A percentile compares a stretch with the other conserved stretches of the same genome.
phyloP scores from a whole-genome alignment of 192 early-diverging fungal genomes.

The Gryganskiella cystojenkinii region DNA sequence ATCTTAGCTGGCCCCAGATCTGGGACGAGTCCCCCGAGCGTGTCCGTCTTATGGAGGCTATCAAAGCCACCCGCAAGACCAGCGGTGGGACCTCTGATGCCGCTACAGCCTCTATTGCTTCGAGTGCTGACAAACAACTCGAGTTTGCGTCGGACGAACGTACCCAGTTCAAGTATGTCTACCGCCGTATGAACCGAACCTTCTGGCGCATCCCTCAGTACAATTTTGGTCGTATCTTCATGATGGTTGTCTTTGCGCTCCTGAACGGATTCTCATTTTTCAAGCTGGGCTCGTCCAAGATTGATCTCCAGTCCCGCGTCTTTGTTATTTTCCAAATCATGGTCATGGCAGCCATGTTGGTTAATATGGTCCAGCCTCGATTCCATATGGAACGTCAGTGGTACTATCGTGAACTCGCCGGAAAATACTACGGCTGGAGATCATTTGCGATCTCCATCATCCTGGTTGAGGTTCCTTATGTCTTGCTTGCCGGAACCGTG shows the following conservation, averaged over 20 bases:
- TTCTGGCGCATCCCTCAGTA: slow-evolving; percentile 85
- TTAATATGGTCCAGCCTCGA: slow-evolving; percentile 76
- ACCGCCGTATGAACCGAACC: slow-evolving; percentile 68
- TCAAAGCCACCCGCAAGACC: slow-evolving; percentile 61
- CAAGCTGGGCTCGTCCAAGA: slow-evolving; percentile 64
- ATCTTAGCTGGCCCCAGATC: slow-evolving; percentile 77
- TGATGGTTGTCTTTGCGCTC: slow-evolving; percentile 69
- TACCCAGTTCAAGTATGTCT: slow-evolving; percentile 70
- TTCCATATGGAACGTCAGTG: slow-evolving; percentile 75
- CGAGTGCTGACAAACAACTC: slow-evolving; percentile 28
- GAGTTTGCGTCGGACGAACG: slow-evolving; percentile 58
- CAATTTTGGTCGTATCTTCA: slow-evolving; percentile 75
- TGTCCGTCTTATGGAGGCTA: slow-evolving; percentile 51
- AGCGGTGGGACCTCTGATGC: background rate
- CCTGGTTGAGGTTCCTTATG: slow-evolving; percentile 77
- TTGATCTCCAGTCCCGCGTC: slow-evolving; percentile 73
- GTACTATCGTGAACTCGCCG: slow-evolving; percentile 74
- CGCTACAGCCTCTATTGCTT: slow-evolving; percentile 1
- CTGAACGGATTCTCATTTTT: slow-evolving; percentile 81
- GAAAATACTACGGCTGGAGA: slow-evolving; percentile 74
- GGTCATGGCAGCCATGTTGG: slow-evolving; percentile 72
- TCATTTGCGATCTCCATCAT: slow-evolving; percentile 75
- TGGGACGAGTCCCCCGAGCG: slow-evolving; percentile 73
- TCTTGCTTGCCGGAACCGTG: slow-evolving; percentile 66
- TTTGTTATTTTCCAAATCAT: slow-evolving; percentile 80